Conservation (phyloP, 192 early-diverging fungal genomes). For the Podila clonocystis region DNA sequence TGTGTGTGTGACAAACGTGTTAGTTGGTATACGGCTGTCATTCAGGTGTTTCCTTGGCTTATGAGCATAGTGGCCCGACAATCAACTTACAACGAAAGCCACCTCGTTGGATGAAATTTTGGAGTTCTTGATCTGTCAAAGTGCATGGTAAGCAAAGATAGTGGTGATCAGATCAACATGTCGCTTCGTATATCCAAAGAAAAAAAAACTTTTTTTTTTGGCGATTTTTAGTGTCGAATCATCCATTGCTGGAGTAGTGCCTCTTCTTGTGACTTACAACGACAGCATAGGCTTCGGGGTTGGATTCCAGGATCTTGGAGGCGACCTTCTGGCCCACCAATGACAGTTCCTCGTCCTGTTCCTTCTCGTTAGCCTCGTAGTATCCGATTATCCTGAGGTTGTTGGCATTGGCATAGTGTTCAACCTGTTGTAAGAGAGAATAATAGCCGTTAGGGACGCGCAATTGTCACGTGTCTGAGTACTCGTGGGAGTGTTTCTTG, state of each 20-base stretch:
- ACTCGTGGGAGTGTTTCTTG: too few relatives aligned
- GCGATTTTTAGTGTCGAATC: too few relatives aligned
- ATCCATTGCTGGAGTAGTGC: too few relatives aligned
- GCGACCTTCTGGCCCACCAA: constrained; percentile 62
- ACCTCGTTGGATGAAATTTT: constrained; percentile 21
- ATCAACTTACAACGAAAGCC: constrained; percentile 24
- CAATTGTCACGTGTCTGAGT: not conserved
- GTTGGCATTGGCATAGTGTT: constrained; percentile 61
- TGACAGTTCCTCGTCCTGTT: constrained; percentile 54
- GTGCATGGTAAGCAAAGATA: constrained; percentile 4
- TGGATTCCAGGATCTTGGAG: constrained; percentile 55
- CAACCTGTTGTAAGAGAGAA: constrained; percentile 52
- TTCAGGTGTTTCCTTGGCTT: not conserved
- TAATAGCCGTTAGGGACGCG: not conserved
- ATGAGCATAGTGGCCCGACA: not conserved
- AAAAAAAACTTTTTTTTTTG: too few relatives aligned
- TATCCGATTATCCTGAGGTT: constrained; percentile 67
- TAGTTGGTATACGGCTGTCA: not conserved
- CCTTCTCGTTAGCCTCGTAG: constrained; percentile 68
- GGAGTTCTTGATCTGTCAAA: constrained; percentile 42
- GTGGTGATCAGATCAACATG: not conserved
- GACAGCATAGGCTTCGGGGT: constrained; percentile 61
- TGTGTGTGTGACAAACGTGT: too few relatives aligned
- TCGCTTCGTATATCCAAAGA: not conserved
- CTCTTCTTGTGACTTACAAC: constrained; percentile 52